Evolutionary conservation across 352 stramenopile species (phyloP), one percentile per base, ranked within the genome.

Genomic region (Globisporangium abappressorium): DNA sequence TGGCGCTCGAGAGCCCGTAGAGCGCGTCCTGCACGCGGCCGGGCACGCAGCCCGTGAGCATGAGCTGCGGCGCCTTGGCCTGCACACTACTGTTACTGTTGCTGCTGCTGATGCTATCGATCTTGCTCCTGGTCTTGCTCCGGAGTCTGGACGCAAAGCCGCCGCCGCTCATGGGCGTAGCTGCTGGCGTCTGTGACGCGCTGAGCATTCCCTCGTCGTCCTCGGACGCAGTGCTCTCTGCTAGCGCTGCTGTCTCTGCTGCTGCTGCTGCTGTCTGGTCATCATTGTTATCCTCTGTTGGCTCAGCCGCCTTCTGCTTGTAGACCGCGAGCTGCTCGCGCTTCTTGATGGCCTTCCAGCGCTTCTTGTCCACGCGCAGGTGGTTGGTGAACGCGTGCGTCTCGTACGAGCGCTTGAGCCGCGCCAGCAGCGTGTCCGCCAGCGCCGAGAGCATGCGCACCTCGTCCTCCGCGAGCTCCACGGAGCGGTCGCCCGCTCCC

Each of bases 271-370:
- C 8, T 46, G 33, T 24, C 65, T n/a, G 6, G 51, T 67, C 53
- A 3, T 68, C 62, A 5, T 64, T 22, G 49, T 61, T 14, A 38
- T 54, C 22, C n/a, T 26, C 8, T 24, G 26, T 18, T 28, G 26
- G 14, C 36, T 53, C 55, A 33, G 20, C 9, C 26, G 0, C 65
- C 12, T 74, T 77, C 49, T 89, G 81, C 68, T 90, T 92, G 72
- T 81, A 83, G 6, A 75, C 78, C 0, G 64, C 65, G 2, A 92
- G 69, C 41, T 90, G 77, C 66, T 92, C 84, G 47, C 79, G 81
- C 54, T 79, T 80, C 75, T 87, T 90, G 28, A 92, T 54, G 56
- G 78, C 53, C 70, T 92, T 92, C 84, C 84, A 92, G 36, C 81
- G 74, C 33, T 75, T 81, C 41, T 74, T 69, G 55, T 89, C 71